Evolutionary conservation across 148 eudicot genomes (phyloP).

Genomic region (Chenopodium quinoa): DNA sequence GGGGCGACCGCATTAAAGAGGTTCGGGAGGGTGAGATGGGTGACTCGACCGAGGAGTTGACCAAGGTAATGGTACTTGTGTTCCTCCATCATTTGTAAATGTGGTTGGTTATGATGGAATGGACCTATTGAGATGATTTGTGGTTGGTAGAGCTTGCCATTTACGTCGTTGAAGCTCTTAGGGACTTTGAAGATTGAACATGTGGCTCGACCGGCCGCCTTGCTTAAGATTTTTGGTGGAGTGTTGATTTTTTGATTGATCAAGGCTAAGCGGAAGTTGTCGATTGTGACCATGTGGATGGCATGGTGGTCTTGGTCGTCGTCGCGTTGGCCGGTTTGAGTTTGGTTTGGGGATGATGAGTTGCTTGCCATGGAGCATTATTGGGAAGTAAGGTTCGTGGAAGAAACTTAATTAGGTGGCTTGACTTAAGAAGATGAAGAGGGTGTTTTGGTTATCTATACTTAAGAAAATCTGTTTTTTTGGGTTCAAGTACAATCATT

Average conservation of each 20-base stretch:
- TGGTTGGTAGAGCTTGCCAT: conserved; percentile 56
- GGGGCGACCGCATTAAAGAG: conserved; percentile 44
- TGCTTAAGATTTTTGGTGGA: conserved; percentile 51
- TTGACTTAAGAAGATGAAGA: not conserved
- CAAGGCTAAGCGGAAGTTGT: conserved; percentile 15
- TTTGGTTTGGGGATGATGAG: not conserved
- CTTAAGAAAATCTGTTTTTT: not conserved
- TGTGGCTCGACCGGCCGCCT: conserved; percentile 50
- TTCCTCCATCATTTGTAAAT: conserved; percentile 64
- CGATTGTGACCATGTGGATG: conserved; percentile 12
- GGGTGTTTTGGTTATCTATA: not conserved
- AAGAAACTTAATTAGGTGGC: not conserved
- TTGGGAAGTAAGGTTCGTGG: not conserved
- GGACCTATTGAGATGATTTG: conserved; percentile 75
- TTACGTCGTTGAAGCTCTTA: conserved; percentile 44
- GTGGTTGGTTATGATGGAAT: conserved; percentile 48
- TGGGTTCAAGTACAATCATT: not conserved
- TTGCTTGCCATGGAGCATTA: conserved; percentile 9
- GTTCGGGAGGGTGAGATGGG: conserved; percentile 31
- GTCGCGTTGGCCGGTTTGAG: not conserved
- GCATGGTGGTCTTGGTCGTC: conserved; percentile 2
- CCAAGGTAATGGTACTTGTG: conserved; percentile 72
- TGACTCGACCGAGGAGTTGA: conserved; percentile 29
- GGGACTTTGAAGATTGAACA: conserved; percentile 83
- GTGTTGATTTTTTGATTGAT: conserved; percentile 27